Percentiles rank a stretch among this genome's conserved stretches.
Evolutionary conservation across 345 rosid species (phyloP).

Genomic region (Eucalyptus sp.): DNA sequence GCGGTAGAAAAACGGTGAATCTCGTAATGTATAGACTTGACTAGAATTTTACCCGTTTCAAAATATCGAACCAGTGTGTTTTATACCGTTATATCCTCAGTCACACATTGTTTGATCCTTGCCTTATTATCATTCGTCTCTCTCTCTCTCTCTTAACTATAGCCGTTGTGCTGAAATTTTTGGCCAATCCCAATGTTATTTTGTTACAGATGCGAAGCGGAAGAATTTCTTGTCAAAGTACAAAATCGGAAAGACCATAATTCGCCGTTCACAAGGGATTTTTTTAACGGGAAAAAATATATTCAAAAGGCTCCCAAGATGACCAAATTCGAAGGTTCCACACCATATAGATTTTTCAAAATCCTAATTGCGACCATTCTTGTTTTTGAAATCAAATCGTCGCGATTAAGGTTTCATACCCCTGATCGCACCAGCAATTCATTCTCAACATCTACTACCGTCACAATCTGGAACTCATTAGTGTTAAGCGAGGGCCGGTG

Average conservation of each 20-base stretch:
- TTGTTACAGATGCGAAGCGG: background rate
- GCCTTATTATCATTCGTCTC: background rate
- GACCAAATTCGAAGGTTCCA: too few relatives aligned
- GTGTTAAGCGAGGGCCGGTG: too few relatives aligned
- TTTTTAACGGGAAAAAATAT: too few relatives aligned
- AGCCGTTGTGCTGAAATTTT: background rate
- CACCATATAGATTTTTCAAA: too few relatives aligned
- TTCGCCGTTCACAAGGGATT: too few relatives aligned
- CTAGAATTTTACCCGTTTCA: background rate
- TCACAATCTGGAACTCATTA: too few relatives aligned
- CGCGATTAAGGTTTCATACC: too few relatives aligned
- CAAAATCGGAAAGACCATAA: background rate
- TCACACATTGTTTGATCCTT: background rate
- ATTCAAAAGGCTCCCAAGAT: too few relatives aligned
- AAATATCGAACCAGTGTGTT: background rate
- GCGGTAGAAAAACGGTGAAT: background rate
- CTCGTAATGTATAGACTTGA: background rate
- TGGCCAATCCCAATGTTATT: background rate
- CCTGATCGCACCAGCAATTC: too few relatives aligned
- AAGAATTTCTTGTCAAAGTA: background rate
- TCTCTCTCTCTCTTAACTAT: background rate
- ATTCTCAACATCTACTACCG: too few relatives aligned
- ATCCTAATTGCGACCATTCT: background rate
- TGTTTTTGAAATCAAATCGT: too few relatives aligned
- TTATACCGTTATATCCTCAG: background rate